Evolutionary conservation across 768 basidiomycete genomes (phyloP), one percentile per base, ranked within the genome.

Genomic region (Kwoniella dendrophila): DNA sequence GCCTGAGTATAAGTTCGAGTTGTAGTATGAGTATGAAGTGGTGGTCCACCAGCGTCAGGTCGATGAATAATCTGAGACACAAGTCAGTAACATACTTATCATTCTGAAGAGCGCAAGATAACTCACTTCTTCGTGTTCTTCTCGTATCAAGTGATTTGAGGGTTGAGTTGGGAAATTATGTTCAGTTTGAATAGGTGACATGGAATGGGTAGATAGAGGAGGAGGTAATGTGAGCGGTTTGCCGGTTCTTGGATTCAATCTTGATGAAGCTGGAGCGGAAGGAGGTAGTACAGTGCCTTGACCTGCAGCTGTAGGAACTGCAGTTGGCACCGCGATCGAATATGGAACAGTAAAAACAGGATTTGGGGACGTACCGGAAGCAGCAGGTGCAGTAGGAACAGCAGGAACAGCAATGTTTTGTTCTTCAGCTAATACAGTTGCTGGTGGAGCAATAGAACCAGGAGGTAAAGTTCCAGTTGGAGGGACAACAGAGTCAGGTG

Each of bases 91-190:
- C 24, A 16, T 7, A 50, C 29, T 14, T 4, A 30, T 24, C 14
- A 36, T 11, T 2, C 2, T 22, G 18, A 34, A 8, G 22, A 16
- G n/a, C n/a, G n/a, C n/a, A 10, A 11, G 20, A 43, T n/a, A 26
- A 62, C 73, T 67, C 59, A 72, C 73, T 64, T 75, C 73, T 59
- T 75, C 73, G 30, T 69, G 67, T 44, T 70, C 69, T 55, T 75
- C 73, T 26, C 71, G 59, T 27, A 75, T 67, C 27, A 75, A 43
- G 32, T 70, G 69, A 24, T 47, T 36, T 24, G 38, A 24, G 18
- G 70, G 60, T 41, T 43, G 62, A 45, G 61, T 65, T 6, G 30
- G 32, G n/a, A n/a, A n/a, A 24, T 38, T 56, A 33, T 40, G 30
- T 5, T 64, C 62, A 5, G 63, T 56, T 26, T 56, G 55, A 34